Conservation (phyloP, 2,329 filamentous ascomycete species). For the Sphaerulina populicola region DNA sequence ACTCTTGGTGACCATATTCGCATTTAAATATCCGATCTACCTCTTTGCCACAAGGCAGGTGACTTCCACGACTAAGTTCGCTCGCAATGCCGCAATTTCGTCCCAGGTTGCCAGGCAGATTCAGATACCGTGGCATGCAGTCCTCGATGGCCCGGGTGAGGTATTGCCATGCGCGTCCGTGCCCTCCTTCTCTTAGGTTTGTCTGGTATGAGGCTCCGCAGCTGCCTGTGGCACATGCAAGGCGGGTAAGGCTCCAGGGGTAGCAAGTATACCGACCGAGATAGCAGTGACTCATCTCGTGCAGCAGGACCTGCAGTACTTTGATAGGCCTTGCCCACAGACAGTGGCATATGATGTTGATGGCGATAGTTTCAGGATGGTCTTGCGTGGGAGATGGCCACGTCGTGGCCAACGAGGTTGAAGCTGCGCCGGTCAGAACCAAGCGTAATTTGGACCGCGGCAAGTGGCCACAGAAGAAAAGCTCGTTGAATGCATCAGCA, state of each 20-base stretch:
- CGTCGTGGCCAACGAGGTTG: conserved; percentile 4
- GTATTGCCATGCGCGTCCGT: conserved; percentile 15
- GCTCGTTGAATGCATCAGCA: conserved; percentile 11
- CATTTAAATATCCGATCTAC: too few relatives aligned
- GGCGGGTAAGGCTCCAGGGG: conserved; percentile 7
- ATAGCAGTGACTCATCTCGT: conserved; percentile 14
- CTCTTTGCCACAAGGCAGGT: not conserved
- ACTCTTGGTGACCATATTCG: too few relatives aligned
- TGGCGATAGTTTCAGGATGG: conserved; percentile 1
- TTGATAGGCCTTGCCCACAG: not conserved
- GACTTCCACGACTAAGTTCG: not conserved
- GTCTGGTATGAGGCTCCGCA: conserved; percentile 6
- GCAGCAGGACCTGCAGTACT: conserved; percentile 1
- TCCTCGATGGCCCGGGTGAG: conserved; percentile 10
- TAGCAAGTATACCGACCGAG: conserved; percentile 11
- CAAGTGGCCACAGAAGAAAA: conserved; percentile 12
- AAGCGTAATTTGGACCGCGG: conserved; percentile 4
- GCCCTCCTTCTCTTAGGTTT: conserved; percentile 9
- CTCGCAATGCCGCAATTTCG: not conserved
- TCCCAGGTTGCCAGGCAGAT: conserved; percentile 2
- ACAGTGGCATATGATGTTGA: not conserved
- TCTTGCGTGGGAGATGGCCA: conserved; percentile 2
- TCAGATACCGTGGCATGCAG: not conserved
- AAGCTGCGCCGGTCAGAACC: conserved; percentile 2
- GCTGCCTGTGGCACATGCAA: not conserved